Evolutionary conservation across 2,329 filamentous ascomycete genomes (phyloP).

Genomic region (Penicillium sp.): DNA sequence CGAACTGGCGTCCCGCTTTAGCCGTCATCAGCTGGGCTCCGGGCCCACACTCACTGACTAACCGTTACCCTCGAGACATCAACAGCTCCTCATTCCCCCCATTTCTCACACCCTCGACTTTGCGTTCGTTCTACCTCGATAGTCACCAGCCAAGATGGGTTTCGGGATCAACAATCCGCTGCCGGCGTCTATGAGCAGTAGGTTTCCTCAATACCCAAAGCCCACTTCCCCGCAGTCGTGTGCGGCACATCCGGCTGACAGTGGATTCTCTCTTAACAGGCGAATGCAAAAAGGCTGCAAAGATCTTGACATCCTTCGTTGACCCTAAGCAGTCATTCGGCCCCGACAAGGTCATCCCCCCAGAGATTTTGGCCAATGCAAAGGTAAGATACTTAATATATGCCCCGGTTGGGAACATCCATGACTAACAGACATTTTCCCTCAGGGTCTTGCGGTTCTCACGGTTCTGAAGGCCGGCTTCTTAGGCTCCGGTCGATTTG

Average conservation of each 20-base stretch:
- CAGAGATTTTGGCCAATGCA: slow-evolving; percentile 81
- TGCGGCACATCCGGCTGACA: slow-evolving; percentile 33
- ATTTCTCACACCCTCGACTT: slow-evolving; percentile 5
- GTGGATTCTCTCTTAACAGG: slow-evolving; percentile 55
- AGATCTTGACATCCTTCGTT: slow-evolving; percentile 92
- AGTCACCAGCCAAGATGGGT: slow-evolving; percentile 38
- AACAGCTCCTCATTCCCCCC: slow-evolving; percentile 5
- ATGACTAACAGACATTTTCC: slow-evolving; percentile 10
- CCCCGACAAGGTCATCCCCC: slow-evolving; percentile 95
- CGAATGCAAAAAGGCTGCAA: slow-evolving; percentile 96
- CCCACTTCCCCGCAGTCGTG: slow-evolving; percentile 35
- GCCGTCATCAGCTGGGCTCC: slow-evolving; percentile 18
- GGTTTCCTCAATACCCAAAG: slow-evolving; percentile 25
- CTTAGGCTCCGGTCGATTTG: slow-evolving; percentile 51
- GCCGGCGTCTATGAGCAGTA: slow-evolving; percentile 51
- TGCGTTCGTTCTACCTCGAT: slow-evolving; percentile 6
- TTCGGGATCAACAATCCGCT: slow-evolving; percentile 50
- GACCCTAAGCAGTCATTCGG: slow-evolving; percentile 92
- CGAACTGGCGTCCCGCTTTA: slow-evolving; percentile 21
- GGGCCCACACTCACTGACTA: slow-evolving; percentile 30
- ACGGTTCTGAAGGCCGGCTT: slow-evolving; percentile 54
- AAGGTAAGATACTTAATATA: slow-evolving; percentile 61
- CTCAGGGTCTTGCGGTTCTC: slow-evolving; percentile 50
- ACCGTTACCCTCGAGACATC: slow-evolving; percentile 17
- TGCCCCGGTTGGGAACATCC: slow-evolving; percentile 7